Conservation (phyloP, 2,329 filamentous ascomycete genomes). For the Venturia effusa region DNA sequence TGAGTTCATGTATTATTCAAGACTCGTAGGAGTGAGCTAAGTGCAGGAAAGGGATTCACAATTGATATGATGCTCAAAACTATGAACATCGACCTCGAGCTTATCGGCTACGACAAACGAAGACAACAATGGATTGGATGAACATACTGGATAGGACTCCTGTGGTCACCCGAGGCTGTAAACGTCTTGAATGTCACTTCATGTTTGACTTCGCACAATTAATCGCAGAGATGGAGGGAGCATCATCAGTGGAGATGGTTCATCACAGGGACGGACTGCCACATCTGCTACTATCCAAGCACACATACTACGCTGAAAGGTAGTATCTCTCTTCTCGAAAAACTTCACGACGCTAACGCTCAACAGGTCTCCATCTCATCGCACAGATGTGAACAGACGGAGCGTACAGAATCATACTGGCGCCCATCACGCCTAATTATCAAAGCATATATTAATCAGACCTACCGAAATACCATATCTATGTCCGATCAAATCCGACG, state of each 20-base stretch:
- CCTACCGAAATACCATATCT: neutral
- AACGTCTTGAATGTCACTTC: neutral
- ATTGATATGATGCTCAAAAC: conserved; percentile 60
- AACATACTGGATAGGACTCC: conserved; percentile 14
- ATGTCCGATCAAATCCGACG: neutral
- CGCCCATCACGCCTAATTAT: neutral
- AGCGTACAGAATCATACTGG: neutral
- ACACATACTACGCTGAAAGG: too few species aligned
- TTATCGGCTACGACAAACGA: conserved; percentile 53
- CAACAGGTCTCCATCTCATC: neutral
- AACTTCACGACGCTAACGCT: neutral
- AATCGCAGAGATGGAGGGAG: neutral
- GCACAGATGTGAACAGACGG: neutral
- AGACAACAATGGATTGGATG: conserved; percentile 47
- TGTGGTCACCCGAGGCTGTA: neutral
- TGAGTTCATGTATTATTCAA: conserved; percentile 17
- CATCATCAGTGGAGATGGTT: too few species aligned
- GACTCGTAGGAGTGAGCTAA: conserved; percentile 8
- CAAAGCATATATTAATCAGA: neutral
- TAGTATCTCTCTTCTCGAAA: neutral
- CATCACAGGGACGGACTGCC: too few species aligned
- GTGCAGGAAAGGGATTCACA: conserved; percentile 44
- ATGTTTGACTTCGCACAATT: neutral
- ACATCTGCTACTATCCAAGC: too few species aligned
- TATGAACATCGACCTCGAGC: conserved; percentile 49